Conservation (phyloP, 1,284 basidiomycete species). For the Fomes fomentarius region DNA sequence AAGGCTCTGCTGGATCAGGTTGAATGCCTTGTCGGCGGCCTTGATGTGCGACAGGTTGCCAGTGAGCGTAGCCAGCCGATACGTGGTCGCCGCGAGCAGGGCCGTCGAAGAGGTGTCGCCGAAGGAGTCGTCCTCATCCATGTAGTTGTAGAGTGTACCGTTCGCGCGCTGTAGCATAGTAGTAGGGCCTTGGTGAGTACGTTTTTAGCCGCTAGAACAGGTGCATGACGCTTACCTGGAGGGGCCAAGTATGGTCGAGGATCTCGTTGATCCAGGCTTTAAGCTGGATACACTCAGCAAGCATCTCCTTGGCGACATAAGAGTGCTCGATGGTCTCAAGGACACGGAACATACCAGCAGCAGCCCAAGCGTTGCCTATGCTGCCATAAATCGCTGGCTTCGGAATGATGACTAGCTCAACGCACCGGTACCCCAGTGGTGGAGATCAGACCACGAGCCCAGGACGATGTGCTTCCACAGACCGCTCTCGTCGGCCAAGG, state of each 20-base stretch:
- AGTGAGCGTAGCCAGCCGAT: constrained; percentile 41
- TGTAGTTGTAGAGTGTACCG: constrained; percentile 55
- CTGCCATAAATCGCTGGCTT: background rate
- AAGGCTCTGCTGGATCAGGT: constrained; percentile 41
- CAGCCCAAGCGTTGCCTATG: constrained; percentile 68
- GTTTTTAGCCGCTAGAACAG: background rate
- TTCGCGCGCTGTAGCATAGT: constrained; percentile 32
- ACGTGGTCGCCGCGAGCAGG: constrained; percentile 53
- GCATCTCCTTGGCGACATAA: constrained; percentile 40
- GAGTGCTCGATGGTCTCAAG: constrained; percentile 59
- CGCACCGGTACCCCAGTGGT: constrained; percentile 57
- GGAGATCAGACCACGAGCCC: constrained; percentile 48
- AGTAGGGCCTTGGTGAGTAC: background rate
- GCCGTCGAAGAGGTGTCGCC: constrained; percentile 55
- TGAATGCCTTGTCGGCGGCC: constrained; percentile 45
- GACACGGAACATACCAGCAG: constrained; percentile 68
- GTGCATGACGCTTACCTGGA: constrained; percentile 41
- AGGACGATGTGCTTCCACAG: constrained; percentile 60
- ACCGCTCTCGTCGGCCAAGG: constrained; percentile 44
- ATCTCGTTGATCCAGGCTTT: constrained; percentile 62
- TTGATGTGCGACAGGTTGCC: constrained; percentile 37
- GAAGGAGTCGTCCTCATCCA: constrained; percentile 47
- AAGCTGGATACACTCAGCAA: constrained; percentile 49
- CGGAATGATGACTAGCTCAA: background rate
- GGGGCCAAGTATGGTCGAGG: constrained; percentile 49